Conservation (phyloP, 164 flowering plant genomes). For the Annona squamosa region DNA sequence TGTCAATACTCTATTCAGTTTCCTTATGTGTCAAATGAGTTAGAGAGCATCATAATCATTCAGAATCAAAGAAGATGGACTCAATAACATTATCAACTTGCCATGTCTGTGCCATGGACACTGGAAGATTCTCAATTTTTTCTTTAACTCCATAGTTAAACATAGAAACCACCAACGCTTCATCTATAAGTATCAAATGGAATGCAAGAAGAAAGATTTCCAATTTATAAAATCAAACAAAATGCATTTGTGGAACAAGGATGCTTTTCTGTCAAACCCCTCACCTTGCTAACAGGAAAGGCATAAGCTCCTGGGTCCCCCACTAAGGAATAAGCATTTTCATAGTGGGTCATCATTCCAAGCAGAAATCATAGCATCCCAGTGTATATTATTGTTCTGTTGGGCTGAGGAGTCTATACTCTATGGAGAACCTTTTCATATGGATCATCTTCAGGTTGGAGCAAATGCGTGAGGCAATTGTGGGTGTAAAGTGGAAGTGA, state of each 20-base stretch:
- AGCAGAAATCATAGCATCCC: not conserved
- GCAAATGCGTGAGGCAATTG: not conserved
- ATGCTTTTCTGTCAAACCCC: too few relatives aligned
- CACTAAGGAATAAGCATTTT: too few relatives aligned
- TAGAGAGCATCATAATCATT: not conserved
- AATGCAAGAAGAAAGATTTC: not conserved
- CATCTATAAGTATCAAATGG: not conserved
- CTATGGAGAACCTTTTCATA: not conserved
- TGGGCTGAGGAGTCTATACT: not conserved
- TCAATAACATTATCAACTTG: not conserved
- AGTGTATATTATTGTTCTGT: too few relatives aligned
- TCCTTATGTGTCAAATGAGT: constrained; percentile 10
- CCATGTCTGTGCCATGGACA: not conserved
- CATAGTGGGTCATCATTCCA: not conserved
- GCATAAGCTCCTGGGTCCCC: too few relatives aligned
- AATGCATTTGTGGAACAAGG: too few relatives aligned
- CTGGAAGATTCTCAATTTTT: not conserved
- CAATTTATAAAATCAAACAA: not conserved
- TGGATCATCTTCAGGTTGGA: not conserved
- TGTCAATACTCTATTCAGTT: too few relatives aligned
- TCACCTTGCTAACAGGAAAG: too few relatives aligned
- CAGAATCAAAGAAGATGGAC: not conserved
- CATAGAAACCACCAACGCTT: not conserved
- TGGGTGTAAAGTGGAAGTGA: not conserved
- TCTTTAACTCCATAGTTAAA: not conserved